Base-by-base conservation (phyloP, 1,284 basidiomycete genomes). In the Boletellus deceptivus region DNA sequence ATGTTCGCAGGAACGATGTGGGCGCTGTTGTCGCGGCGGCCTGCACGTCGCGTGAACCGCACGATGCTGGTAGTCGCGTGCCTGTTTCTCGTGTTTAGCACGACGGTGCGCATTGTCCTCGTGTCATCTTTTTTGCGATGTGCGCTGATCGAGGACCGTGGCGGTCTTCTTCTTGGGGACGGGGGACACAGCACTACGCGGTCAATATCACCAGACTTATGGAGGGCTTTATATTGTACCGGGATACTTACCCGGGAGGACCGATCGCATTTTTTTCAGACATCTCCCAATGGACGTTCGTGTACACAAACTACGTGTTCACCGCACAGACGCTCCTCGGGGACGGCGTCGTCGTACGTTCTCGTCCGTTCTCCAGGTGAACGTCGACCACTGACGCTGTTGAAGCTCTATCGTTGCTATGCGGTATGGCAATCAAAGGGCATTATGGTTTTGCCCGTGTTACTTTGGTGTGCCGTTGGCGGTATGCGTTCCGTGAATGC, bases 281-380 rank as follows among this genome's bases (percentile, higher is more conserved):
- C 38, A 52, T 61, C 24, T 55, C 69, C 1, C 54, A 65, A 16
- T 55, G 55, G 45, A 69, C 68, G 22, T 69, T 63, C 25, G 55
- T 68, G 27, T 53, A 42, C 37, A 67, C 67, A 56, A 65, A 57
- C 46, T 56, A 54, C 8, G 34, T 72, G 9, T 72, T 66, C 40
- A 58, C 60, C n/a, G 52, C 59, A 18, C 70, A 72, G 41, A 70
- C 69, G 1, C 56, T 71, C 10, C 54, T 71, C 22, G 65, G 69
- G 3, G 69, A 72, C 34, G 63, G 60, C 16, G 65, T 71, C 5
- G 54, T 72, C 13, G 65, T 34, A 22, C 11, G 22, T 50, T 22
- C 31, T 10, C 17, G 3, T 37, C 11, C n/a, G 17, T 29, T 13
- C 17, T 45, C 25, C 2, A 11, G 20, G 20, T 6, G 18, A 27